Conservation (phyloP, 305 asterid species). For the Euphrasia arctica region DNA sequence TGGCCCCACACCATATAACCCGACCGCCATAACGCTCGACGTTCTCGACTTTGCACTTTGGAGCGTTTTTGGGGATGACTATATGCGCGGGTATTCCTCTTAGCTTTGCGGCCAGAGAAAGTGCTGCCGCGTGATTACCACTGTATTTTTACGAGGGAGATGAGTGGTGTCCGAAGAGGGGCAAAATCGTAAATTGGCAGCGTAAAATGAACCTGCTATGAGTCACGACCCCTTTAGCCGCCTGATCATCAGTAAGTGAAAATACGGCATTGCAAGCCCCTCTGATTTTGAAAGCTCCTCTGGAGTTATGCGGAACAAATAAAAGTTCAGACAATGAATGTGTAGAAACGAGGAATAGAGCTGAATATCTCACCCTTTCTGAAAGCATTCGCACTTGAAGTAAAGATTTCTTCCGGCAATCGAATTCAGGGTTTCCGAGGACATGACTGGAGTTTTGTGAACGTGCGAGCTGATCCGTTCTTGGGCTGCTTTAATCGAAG, state of each 20-base stretch:
- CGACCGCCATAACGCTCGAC: conserved; percentile 79
- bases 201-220: conserved; percentile 72
- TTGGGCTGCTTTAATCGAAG: conserved; percentile 70
- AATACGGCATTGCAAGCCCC: conserved; percentile 95
- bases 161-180: too few species aligned
- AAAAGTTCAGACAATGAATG: conserved; percentile 1
- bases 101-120: conserved; percentile 85
- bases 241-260: conserved; percentile 78
- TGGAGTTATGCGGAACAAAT: conserved; percentile 27
- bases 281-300: conserved; percentile 92
- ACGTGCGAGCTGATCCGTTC: conserved; percentile 49
- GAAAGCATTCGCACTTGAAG: conserved; percentile 90
- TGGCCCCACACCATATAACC: conserved; percentile 70
- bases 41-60: conserved; percentile 92
- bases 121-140: conserved; percentile 98
- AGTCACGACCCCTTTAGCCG: conserved; percentile 80
- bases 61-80: conserved; percentile 80
- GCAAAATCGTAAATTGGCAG: not conserved
- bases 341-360: not conserved
- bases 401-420: conserved; percentile 62
- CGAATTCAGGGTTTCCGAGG: conserved; percentile 67
- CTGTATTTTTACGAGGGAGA: conserved; percentile 28
- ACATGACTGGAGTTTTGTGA: conserved; percentile 69
- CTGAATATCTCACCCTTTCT: conserved; percentile 73
- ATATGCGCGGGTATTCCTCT: conserved; percentile 87